Base-by-base conservation (phyloP, 1,139 yeast species). In the Hemisphaericaspora xylanilytica region DNA sequence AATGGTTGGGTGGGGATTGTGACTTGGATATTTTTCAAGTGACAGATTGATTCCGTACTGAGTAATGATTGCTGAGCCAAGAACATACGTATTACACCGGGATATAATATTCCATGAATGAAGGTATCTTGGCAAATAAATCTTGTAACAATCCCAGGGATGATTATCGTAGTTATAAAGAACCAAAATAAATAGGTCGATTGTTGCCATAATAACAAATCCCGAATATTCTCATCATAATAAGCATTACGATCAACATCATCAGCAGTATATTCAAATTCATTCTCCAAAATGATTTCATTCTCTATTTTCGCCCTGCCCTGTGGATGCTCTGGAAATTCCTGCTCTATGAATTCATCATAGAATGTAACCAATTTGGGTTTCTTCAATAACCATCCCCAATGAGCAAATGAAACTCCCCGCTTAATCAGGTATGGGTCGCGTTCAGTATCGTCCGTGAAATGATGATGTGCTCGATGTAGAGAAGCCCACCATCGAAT, bases 391-490 rank as follows among this genome's bases (percentile, higher is more conserved):
- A 79, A 62, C 85, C 87, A 81, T 1, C 87, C 86, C 56, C 78
- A 65, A 55, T 81, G 87, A 35, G 80, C 75, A 72, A 75, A 80
- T 36, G 64, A 54, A 33, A 77, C 66, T 6, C 85, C 86, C 45
- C 78, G 65, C 51, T 80, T 73, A 41, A 73, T 75, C 54, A 75
- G 76, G 50, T 80, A 82, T 0, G 90, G 89, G 53, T 83, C 89
- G 33, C 69, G 64, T 41, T 81, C 86, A 0, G 85, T 78, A 47
- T 81, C 86, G 47, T 70, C 85, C 51, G 69, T 78, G 44, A 56
- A 79, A 40, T 81, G 74, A 52, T 83, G 89, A 55, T 83, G 89
- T 0, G 85, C 85, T 38, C 85, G 59, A 57, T 83, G 90, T 27
- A 80, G 63, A 0, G 80, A 63, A 1, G 81, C 80, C 85, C 87